Percentiles rank a stretch among this genome's conserved stretches.
These are phyloP conservation scores for Arxiozyma slooffiae DNA, from an alignment of 1,139 yeast genomes.

Conservation along the genomic window DNA sequence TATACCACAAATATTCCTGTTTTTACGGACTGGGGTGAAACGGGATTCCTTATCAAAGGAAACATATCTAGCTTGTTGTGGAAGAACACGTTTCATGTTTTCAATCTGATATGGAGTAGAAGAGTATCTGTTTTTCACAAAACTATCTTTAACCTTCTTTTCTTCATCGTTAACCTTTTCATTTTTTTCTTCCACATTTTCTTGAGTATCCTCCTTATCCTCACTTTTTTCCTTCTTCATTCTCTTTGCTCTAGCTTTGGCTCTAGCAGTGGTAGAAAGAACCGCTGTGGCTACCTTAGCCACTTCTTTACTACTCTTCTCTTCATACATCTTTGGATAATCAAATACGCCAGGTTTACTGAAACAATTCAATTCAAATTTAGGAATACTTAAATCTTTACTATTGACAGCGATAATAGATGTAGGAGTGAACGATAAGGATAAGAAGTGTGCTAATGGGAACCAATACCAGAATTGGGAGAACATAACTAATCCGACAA, in stretches of 20 bases:
- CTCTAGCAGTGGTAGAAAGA: conserved; percentile 83
- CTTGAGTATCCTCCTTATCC: conserved; percentile 27
- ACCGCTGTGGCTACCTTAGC: conserved; percentile 91
- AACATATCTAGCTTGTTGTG: conserved; percentile 79
- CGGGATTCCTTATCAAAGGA: conserved; percentile 68
- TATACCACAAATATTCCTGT: conserved; percentile 72
- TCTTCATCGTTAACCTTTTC: conserved; percentile 22
- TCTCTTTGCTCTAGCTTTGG: conserved; percentile 84
- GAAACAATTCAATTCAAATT: conserved; percentile 71
- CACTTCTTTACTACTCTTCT: conserved; percentile 69
- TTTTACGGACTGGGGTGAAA: conserved; percentile 74
- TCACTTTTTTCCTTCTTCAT: conserved; percentile 45
- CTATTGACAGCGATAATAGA: conserved; percentile 72
- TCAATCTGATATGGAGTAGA: conserved; percentile 58
- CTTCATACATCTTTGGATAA: conserved; percentile 85
- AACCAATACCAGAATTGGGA: conserved; percentile 98
- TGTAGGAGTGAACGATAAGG: conserved; percentile 88
- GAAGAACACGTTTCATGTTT: conserved; percentile 82
- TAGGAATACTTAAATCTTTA: conserved; percentile 78
- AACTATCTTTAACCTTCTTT: conserved; percentile 30
- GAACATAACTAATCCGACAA: conserved; percentile 85
- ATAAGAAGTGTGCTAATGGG: conserved; percentile 88
- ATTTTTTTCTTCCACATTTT: conserved; percentile 30
- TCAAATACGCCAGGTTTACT: conserved; percentile 71
- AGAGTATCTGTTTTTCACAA: conserved; percentile 34